Percentiles rank a stretch among this genome's conserved stretches.
phyloP scores from a whole-genome alignment of 495 filamentous ascomycete species.

The Parachaetomium inaequale region DNA sequence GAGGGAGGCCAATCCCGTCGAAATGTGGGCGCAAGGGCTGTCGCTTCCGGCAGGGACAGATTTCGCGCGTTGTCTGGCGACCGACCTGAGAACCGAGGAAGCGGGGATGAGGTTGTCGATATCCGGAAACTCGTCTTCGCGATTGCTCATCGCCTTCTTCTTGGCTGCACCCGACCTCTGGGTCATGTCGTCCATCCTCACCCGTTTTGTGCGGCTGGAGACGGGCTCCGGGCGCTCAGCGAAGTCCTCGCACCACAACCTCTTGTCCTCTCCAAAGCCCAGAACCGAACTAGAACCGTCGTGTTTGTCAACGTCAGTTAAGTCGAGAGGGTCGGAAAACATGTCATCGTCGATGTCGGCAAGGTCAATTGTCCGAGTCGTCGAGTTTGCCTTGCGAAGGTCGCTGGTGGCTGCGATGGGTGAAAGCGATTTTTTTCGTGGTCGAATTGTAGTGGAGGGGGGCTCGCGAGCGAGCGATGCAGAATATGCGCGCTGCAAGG shows the following conservation, averaged over 20 bases:
- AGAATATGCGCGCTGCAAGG: conserved; percentile 35
- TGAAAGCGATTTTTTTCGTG: conserved; percentile 4
- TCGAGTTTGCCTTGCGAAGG: neutral
- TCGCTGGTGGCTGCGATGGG: neutral
- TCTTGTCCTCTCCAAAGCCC: conserved; percentile 42
- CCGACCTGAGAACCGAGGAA: conserved; percentile 11
- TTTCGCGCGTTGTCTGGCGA: conserved; percentile 9
- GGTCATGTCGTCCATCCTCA: neutral
- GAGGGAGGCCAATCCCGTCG: neutral
- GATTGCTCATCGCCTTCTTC: conserved; percentile 7
- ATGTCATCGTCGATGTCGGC: conserved; percentile 29
- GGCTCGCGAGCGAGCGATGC: conserved; percentile 23
- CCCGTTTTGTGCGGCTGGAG: conserved; percentile 59
- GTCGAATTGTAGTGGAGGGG: conserved; percentile 2
- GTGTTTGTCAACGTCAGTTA: conserved; percentile 58
- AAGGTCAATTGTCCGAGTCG: neutral
- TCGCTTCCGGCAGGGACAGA: neutral
- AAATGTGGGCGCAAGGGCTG: conserved; percentile 1
- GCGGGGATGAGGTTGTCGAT: conserved; percentile 36
- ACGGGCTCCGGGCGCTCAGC: conserved; percentile 33
- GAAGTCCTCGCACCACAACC: conserved; percentile 59
- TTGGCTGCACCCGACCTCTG: conserved; percentile 48
- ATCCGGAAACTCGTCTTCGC: conserved; percentile 39
- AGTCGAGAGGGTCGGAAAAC: conserved; percentile 58
- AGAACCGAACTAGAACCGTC: conserved; percentile 44